Conservation (phyloP, 441 rosid species). For the Cnidoscolus chayamansa region DNA sequence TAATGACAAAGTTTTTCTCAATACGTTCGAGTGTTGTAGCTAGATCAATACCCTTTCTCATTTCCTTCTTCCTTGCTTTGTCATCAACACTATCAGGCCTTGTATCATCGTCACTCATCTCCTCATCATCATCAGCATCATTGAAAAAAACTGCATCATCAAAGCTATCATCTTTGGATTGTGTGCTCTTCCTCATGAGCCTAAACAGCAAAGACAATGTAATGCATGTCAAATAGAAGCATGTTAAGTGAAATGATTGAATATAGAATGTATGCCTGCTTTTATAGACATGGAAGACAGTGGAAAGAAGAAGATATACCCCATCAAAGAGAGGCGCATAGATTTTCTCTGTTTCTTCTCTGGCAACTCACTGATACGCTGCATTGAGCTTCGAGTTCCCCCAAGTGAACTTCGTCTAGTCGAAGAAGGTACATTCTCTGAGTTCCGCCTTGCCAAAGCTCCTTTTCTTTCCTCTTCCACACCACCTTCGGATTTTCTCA, state of each 20-base stretch:
- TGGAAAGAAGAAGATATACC: slow-evolving; percentile 32
- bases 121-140: slow-evolving; percentile 30
- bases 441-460: slow-evolving; percentile 48
- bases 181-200: slow-evolving; percentile 47
- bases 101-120: slow-evolving; percentile 49
- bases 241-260: not conserved
- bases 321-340: slow-evolving; percentile 71
- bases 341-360: slow-evolving; percentile 68
- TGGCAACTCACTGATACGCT: slow-evolving; percentile 67
- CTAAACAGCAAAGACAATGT: slow-evolving; percentile 30
- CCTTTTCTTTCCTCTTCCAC: slow-evolving; percentile 41
- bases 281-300: too few species aligned
- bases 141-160: slow-evolving; percentile 39
- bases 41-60: slow-evolving; percentile 97
- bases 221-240: not conserved
- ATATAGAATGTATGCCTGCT: too few species aligned
- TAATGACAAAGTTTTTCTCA: slow-evolving; percentile 96
- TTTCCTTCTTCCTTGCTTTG: slow-evolving; percentile 80
- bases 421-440: slow-evolving; percentile 55
- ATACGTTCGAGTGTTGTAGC: slow-evolving; percentile 99
- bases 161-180: slow-evolving; percentile 37
- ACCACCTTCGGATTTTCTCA: slow-evolving; percentile 52
- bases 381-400: slow-evolving; percentile 58
- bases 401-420: slow-evolving; percentile 45
- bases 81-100: slow-evolving; percentile 74